phyloP scores from a whole-genome alignment of 2,329 filamentous ascomycete genomes.

The Periglandula ipomoeae region DNA sequence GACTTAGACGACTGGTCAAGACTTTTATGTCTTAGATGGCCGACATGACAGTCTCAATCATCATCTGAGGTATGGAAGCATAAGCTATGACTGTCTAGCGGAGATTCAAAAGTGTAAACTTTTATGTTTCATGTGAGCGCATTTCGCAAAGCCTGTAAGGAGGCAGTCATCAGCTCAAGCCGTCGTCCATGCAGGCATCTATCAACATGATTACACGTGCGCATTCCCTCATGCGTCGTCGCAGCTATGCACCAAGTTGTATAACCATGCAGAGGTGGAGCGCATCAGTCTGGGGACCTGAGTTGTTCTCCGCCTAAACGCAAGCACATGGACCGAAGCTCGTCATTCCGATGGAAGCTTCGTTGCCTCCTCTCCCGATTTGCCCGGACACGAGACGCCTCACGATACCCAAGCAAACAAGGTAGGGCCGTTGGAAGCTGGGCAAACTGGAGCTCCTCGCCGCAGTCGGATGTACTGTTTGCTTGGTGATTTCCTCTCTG shows the following conservation, averaged over 20 bases:
- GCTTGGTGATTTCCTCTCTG: conserved; percentile 1
- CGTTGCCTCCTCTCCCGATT: neutral
- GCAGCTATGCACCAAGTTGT: neutral
- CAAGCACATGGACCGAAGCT: neutral
- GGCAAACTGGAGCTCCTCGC: neutral
- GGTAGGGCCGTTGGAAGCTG: neutral
- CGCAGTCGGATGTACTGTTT: conserved; percentile 4
- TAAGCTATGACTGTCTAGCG: neutral
- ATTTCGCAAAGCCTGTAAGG: neutral
- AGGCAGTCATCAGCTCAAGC: neutral
- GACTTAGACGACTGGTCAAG: too few relatives aligned
- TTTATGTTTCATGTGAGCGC: neutral
- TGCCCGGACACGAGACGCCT: neutral
- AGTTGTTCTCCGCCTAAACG: too few relatives aligned
- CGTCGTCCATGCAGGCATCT: neutral
- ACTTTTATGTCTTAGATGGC: conserved; percentile 1
- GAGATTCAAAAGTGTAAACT: neutral
- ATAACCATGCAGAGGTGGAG: neutral
- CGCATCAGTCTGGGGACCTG: neutral
- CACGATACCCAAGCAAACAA: neutral
- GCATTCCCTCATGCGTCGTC: neutral
- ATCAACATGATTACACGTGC: neutral
- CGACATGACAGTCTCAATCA: neutral
- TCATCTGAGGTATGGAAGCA: neutral
- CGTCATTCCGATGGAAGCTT: neutral